Conservation (phyloP, 805 yeast genomes). For the Saturnispora ahearnii region DNA sequence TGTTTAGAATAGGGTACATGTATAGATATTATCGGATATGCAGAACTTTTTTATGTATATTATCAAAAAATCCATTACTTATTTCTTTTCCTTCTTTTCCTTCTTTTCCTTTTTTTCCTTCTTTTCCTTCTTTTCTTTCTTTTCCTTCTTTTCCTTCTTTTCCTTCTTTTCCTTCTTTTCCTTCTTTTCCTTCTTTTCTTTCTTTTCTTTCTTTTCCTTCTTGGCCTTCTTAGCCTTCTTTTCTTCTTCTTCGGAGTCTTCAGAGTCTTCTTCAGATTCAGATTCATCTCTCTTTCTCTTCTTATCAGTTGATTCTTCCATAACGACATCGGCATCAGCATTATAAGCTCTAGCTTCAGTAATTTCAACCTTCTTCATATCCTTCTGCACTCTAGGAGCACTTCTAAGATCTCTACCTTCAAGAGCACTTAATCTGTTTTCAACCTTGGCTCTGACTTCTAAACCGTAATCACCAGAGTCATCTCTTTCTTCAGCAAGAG, state of each 20-base stretch:
- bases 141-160: slow-evolving; percentile 24
- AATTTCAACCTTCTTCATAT: slow-evolving; percentile 79
- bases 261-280: slow-evolving; percentile 22
- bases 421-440: slow-evolving; percentile 83
- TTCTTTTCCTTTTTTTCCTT: slow-evolving; percentile 25
- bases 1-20: slow-evolving; percentile 1
- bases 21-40: background rate
- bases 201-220: slow-evolving; percentile 18
- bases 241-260: slow-evolving; percentile 16
- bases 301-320: slow-evolving; percentile 14
- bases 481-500: slow-evolving; percentile 92
- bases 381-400: slow-evolving; percentile 71
- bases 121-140: slow-evolving; percentile 27
- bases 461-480: slow-evolving; percentile 92
- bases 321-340: slow-evolving; percentile 72
- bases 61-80: slow-evolving; percentile 15
- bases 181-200: slow-evolving; percentile 19
- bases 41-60: slow-evolving; percentile 13
- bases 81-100: slow-evolving; percentile 25
- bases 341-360: slow-evolving; percentile 83
- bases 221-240: slow-evolving; percentile 19
- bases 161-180: slow-evolving; percentile 17
- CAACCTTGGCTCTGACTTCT: slow-evolving; percentile 86
- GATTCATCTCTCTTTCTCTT: slow-evolving; percentile 19
- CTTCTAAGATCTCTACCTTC: slow-evolving; percentile 97